Evolutionary conservation across 306 rosid genomes (phyloP).

Genomic region (Prunus davidiana): DNA sequence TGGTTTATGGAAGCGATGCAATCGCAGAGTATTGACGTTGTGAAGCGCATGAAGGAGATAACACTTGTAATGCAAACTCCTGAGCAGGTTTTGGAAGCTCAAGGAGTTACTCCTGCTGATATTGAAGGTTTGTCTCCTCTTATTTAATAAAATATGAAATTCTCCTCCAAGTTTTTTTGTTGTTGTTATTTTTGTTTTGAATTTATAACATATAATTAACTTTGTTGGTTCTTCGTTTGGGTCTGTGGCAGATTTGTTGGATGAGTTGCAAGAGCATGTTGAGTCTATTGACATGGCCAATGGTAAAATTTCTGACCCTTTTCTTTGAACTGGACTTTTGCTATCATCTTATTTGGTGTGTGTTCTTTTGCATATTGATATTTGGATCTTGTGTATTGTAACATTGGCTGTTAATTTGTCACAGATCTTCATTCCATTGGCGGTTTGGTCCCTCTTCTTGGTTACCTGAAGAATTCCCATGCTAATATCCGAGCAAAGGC

Average conservation of each 20-base stretch:
- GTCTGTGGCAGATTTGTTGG: constrained; percentile 63
- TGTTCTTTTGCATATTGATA: background rate
- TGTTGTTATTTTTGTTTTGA: background rate
- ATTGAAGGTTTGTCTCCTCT: constrained; percentile 57
- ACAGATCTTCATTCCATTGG: constrained; percentile 86
- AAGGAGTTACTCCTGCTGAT: constrained; percentile 68
- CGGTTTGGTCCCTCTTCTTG: constrained; percentile 82
- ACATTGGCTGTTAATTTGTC: constrained; percentile 16
- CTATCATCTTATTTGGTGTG: background rate
- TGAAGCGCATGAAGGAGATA: constrained; percentile 93
- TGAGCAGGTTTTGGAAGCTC: constrained; percentile 74
- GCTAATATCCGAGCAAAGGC: constrained; percentile 94
- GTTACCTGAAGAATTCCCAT: constrained; percentile 73
- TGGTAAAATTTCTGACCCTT: constrained; percentile 40
- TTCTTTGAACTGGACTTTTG: background rate
- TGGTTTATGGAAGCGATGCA: constrained; percentile 98
- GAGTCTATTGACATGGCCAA: constrained; percentile 96
- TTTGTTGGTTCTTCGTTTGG: background rate
- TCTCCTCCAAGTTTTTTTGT: background rate
- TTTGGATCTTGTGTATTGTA: background rate
- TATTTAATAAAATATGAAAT: background rate
- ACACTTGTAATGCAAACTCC: constrained; percentile 88
- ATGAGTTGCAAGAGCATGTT: constrained; percentile 93
- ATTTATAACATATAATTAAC: background rate
- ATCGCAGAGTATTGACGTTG: constrained; percentile 68